Evolutionary conservation across 768 basidiomycete species (phyloP), one percentile per base, ranked within the genome.

Genomic region (Agrocybe chaxingu): DNA sequence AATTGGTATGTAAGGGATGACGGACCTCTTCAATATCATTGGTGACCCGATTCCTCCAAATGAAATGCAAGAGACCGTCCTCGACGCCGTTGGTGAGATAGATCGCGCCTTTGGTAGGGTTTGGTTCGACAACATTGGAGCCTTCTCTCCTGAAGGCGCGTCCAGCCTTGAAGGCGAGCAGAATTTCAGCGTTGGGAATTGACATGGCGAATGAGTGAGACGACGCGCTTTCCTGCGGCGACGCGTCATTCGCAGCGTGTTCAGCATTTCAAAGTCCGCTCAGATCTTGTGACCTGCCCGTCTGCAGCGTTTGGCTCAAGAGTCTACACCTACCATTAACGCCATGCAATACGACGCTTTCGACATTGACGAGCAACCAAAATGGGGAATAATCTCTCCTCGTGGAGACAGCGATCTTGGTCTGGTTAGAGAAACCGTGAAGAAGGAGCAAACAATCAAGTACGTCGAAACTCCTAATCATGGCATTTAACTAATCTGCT

Each of bases 381-480:
- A 74, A 0, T 86, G 84, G 84, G 84, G 80, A 7, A 62, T 62
- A 19, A 45, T 68, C 42, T 69, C 71, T 6, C 65, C 75, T 12
- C 67, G 72, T 37, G 61, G 60, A 35, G 62, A 76, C 13, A 80
- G 56, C 13, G 87, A 91, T 61, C 75, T 87, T 35, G 63, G 62
- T 11, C 38, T 69, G 33, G 77, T 93, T 35, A 82, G 81, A 55
- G 87, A 90, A 57, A 84, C 91, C 6, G 72, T 93, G 45, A 76
- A 70, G 64, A 93, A 92, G 59, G 91, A 93, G 62, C 74, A 84
- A 49, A 57, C 87, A 7, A 78, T 93, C 63, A 89, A 85, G 91
- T 92, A 54, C 35, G 83, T 70, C 16, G 35, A 32, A 29, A 10
- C 38, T 34, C 38, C 11, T n/a, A 11, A 34, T 19, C 4, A 19